Base-by-base conservation (phyloP, 257 asterid genomes). In the Solanum chmielewskii region DNA sequence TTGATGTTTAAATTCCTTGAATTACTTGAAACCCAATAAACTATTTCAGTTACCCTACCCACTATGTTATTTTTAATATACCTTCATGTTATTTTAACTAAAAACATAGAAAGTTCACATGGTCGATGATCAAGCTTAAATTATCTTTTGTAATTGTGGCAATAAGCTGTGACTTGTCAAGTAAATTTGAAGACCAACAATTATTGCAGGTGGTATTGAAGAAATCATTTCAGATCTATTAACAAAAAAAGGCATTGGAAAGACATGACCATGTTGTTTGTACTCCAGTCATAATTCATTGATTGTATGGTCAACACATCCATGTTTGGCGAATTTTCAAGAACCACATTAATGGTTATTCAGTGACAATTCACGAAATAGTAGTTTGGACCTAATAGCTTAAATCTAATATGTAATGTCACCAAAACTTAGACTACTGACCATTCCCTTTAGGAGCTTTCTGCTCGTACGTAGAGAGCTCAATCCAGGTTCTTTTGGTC, bases 361-460 rank as follows among this genome's bases (percentile, higher is more conserved):
- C 35, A 41, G 83, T 42, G 60, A 42, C 23, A 42, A n/a, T 76
- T 76, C 56, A 42, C 20, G 23, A 42, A 76, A 76, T n/a, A 76
- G 60, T 76, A 42, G 33, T 76, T 76, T 76, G 27, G 56, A 75
- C 83, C 83, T 76, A 76, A 25, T 23, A 42, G 60, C 27, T 41
- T 76, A n/a, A 76, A 42, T 75, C 21, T 21, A n/a, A 76, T 76
- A 76, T 42, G 35, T 42, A 44, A 42, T 76, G 60, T 76, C 83
- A n/a, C 83, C 35, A 37, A 14, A 23, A 21, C 35, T 27, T 31
- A n/a, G 83, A 76, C 60, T 42, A 86, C 94, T 64, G 89, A 95
- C 99, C 99, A 97, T 97, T 91, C 99, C 99, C 82, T 92, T 94
- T 90, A 92, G 86, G 82, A 97, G 99, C 82, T 92, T 92, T 91